Conservation (phyloP, 805 yeast genomes). For the Metschnikowia koreensis region DNA sequence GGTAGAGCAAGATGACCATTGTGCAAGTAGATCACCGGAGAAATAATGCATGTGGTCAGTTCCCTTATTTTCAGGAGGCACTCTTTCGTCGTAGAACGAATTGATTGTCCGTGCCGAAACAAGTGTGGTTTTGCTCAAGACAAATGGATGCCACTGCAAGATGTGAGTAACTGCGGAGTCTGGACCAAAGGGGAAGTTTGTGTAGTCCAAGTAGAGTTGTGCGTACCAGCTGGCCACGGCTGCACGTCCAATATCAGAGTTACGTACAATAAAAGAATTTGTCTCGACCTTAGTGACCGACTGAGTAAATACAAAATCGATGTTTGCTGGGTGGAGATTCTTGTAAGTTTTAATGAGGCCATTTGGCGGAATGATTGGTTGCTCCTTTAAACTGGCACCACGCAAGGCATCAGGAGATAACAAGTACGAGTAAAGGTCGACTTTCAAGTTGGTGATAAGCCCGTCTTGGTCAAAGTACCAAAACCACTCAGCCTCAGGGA, state of each 20-base stretch:
- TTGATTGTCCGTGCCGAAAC: constrained; percentile 51
- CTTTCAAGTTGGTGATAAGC: constrained; percentile 66
- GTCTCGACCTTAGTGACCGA: constrained; percentile 61
- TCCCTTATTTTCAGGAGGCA: constrained; percentile 17
- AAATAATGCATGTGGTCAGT: constrained; percentile 50
- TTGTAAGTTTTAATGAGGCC: constrained; percentile 69
- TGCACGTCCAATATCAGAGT: constrained; percentile 62
- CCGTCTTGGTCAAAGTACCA: constrained; percentile 85
- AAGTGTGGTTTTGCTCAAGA: constrained; percentile 69
- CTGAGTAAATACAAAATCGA: constrained; percentile 68
- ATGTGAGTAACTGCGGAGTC: constrained; percentile 79
- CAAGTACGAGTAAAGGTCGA: constrained; percentile 59
- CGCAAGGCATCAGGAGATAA: constrained; percentile 60
- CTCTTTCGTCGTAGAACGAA: constrained; percentile 24
- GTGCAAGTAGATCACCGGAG: constrained; percentile 66
- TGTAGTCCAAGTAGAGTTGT: constrained; percentile 63
- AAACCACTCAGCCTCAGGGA: constrained; percentile 86
- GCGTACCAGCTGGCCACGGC: constrained; percentile 81
- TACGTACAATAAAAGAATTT: constrained; percentile 67
- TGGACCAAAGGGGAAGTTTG: constrained; percentile 57
- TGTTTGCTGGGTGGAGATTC: constrained; percentile 51
- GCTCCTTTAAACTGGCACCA: constrained; percentile 62
- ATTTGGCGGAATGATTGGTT: constrained; percentile 68
- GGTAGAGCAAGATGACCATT: constrained; percentile 56
- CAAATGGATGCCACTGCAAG: constrained; percentile 90